These are phyloP conservation scores for Macadamia integrifolia DNA, from an alignment of 164 flowering plant genomes.

Conservation along the genomic window DNA sequence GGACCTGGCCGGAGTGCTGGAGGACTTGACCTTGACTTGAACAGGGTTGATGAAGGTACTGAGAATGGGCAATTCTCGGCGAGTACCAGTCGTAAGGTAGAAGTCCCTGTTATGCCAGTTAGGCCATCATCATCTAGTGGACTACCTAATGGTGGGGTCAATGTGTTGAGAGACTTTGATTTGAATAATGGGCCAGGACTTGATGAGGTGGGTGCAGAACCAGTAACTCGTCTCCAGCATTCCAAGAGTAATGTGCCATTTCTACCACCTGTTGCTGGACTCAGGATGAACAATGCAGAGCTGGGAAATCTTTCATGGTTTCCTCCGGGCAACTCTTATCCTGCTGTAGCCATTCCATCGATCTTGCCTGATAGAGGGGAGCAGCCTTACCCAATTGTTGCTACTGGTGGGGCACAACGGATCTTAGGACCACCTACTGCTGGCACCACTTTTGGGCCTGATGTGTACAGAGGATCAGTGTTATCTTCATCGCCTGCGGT, in stretches of 20 bases:
- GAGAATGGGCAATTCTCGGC: conserved; percentile 42
- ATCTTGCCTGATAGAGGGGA: conserved; percentile 66
- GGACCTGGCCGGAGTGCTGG: conserved; percentile 31
- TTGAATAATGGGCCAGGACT: conserved; percentile 73
- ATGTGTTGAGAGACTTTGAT: conserved; percentile 62
- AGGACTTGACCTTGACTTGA: conserved; percentile 85
- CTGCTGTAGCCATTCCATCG: conserved; percentile 55
- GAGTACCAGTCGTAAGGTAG: conserved; percentile 28
- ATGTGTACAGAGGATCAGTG: conserved; percentile 64
- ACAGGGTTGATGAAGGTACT: conserved; percentile 53
- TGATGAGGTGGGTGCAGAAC: conserved; percentile 53
- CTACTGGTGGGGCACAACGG: conserved; percentile 51
- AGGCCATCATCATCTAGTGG: conserved; percentile 31
- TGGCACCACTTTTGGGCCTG: conserved; percentile 45
- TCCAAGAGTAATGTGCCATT: conserved; percentile 27
- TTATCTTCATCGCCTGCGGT: conserved; percentile 74
- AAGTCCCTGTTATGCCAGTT: conserved; percentile 23
- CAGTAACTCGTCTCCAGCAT: conserved; percentile 29
- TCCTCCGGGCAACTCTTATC: conserved; percentile 45
- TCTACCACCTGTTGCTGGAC: conserved; percentile 34
- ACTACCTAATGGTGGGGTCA: conserved; percentile 38
- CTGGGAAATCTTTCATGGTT: conserved; percentile 58
- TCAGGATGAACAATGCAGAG: conserved; percentile 48
- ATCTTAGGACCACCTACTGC: conserved; percentile 42
- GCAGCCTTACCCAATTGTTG: conserved; percentile 44